Evolutionary conservation across 345 rosid species (phyloP), one percentile per base, ranked within the genome.

Genomic region (Kandelia obovata): DNA sequence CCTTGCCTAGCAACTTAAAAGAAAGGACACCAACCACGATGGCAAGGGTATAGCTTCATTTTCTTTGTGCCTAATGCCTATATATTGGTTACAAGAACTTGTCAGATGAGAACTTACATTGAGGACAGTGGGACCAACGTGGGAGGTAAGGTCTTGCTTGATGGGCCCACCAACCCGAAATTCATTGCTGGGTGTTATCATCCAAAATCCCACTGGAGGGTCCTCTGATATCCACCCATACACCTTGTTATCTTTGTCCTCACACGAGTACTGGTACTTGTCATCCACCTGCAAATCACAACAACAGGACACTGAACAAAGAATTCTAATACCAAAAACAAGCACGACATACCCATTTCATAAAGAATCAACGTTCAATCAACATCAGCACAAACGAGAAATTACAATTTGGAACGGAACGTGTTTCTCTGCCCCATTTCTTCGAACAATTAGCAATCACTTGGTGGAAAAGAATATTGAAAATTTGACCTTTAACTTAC

Each of bases 101-200:
- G 19, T 43, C 17, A 63, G 2, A 23, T 19, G 20, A 11, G 21
- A 11, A 62, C 77, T 53, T 53, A 73, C 77, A 53, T 46, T 16
- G n/a, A 73, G 63, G 15, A 56, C 23, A 15, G 17, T 31, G n/a
- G 77, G 77, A 21, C 76, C 76, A 4, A 58, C 62, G 53, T 66
- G 77, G 9, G 72, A 53, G n/a, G 72, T 73, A 53, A 73, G 72
- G 6, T 73, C 77, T 53, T 67, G 72, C 32, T 60, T 43, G 17
- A 11, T 17, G 2, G 77, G 77, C 15, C 77, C 77, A 37, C 68
- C 72, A 0, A 9, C 37, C 16, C 58, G 26, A 27, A 53, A 67
- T 25, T 73, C 77, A 17, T 67, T 26, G 19, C 58, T 67, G 31
- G 68, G 72, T n/a, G 64, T 47, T 7, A 73, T 67, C 58, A 67